These are phyloP conservation scores for Epichloe bromicola DNA, from an alignment of 2,329 filamentous ascomycete species.

Conservation along the genomic window DNA sequence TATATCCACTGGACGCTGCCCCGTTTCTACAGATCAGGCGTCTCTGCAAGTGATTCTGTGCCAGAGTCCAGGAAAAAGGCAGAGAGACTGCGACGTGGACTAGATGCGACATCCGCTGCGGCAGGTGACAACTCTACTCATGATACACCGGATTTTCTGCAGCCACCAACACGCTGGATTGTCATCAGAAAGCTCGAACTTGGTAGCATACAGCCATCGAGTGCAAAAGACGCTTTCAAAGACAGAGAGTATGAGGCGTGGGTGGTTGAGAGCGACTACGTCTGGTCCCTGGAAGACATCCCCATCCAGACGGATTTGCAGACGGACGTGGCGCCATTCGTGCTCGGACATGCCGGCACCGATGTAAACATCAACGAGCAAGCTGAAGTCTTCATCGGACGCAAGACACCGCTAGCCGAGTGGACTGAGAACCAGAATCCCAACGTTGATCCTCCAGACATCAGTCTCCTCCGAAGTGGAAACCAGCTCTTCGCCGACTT, in stretches of 20 bases:
- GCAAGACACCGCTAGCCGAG: conserved; percentile 10
- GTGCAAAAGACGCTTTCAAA: too few relatives aligned
- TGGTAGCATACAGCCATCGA: too few relatives aligned
- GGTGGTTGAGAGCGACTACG: conserved; percentile 27
- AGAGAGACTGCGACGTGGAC: too few relatives aligned
- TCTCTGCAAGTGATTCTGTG: too few relatives aligned
- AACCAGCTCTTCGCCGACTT: conserved; percentile 30
- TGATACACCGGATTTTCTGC: too few relatives aligned
- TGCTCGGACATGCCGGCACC: conserved; percentile 9
- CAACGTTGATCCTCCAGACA: background rate
- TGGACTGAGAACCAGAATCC: conserved; percentile 3
- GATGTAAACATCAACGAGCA: conserved; percentile 18
- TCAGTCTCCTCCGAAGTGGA: conserved; percentile 8
- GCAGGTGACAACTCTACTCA: too few relatives aligned
- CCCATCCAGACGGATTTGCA: conserved; percentile 21
- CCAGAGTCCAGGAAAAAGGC: too few relatives aligned
- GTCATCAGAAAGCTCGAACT: too few relatives aligned
- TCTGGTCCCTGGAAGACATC: conserved; percentile 19
- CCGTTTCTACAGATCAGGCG: conserved; percentile 17
- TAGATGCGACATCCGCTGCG: too few relatives aligned
- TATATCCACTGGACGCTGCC: conserved; percentile 32
- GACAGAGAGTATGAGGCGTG: conserved; percentile 13
- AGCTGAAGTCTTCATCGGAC: conserved; percentile 29
- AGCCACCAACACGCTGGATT: too few relatives aligned
- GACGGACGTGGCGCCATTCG: conserved; percentile 26